Conservation (phyloP, 345 rosid genomes). For the Populus pruinosa region DNA sequence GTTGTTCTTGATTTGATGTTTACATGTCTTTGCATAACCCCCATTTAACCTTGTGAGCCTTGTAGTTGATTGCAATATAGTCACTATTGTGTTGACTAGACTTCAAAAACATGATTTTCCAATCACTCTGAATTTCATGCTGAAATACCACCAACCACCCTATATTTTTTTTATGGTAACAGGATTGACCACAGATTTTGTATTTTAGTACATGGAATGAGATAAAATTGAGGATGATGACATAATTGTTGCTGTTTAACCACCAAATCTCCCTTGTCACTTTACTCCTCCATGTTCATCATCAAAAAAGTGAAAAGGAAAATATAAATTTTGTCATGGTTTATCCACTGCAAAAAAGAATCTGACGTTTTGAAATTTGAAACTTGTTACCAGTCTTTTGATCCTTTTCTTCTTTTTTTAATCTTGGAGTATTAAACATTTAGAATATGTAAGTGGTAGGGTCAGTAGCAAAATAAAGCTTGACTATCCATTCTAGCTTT, state of each 20-base stretch:
- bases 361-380: background rate
- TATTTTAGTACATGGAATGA: too few relatives aligned
- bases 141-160: too few relatives aligned
- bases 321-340: background rate
- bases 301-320: too few relatives aligned
- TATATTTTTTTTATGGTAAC: too few relatives aligned
- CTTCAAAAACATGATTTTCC: background rate
- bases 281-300: too few relatives aligned
- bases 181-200: too few relatives aligned
- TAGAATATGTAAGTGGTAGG: constrained; percentile 11
- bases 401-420: background rate
- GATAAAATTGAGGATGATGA: background rate
- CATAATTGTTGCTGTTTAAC: background rate
- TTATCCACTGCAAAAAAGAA: background rate
- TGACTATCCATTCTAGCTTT: background rate
- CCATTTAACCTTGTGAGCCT: background rate
- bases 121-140: too few relatives aligned
- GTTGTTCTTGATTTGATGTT: constrained; percentile 5
- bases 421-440: background rate
- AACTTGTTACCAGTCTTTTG: background rate
- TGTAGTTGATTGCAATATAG: background rate
- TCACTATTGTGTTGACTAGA: background rate
- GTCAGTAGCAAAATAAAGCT: background rate
- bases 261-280: background rate
- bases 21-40: background rate